phyloP scores from a whole-genome alignment of 179 eudicot genomes.

The Amaranthus tricolor region DNA sequence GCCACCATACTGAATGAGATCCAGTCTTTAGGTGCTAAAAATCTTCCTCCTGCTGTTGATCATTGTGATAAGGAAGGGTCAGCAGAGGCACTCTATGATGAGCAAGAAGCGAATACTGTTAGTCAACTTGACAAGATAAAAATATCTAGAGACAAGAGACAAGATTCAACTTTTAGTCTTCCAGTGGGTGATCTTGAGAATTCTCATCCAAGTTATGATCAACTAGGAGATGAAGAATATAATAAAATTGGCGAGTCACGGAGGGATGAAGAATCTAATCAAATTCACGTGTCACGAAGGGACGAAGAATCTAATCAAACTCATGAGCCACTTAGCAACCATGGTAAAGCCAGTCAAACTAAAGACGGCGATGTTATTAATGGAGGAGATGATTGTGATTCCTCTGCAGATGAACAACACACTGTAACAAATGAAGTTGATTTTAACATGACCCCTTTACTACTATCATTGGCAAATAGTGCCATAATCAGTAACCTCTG shows the following conservation, averaged over 20 bases:
- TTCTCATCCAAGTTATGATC: not conserved
- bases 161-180: slow-evolving; percentile 24
- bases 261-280: not conserved
- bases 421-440: slow-evolving; percentile 70
- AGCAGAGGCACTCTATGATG: slow-evolving; percentile 22
- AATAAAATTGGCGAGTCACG: not conserved
- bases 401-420: slow-evolving; percentile 72
- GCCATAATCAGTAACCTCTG: slow-evolving; percentile 60
- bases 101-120: slow-evolving; percentile 27
- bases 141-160: slow-evolving; percentile 29
- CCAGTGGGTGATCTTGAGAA: slow-evolving; percentile 28
- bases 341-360: not conserved
- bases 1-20: slow-evolving; percentile 33
- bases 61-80: slow-evolving; percentile 25
- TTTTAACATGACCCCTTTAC: slow-evolving; percentile 69
- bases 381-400: slow-evolving; percentile 55
- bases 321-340: slow-evolving; percentile 25
- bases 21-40: slow-evolving; percentile 30
- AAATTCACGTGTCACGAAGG: not conserved
- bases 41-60: slow-evolving; percentile 5
- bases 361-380: not conserved
- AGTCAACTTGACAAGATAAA: slow-evolving; percentile 33
- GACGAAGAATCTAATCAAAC: slow-evolving; percentile 22
- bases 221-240: not conserved
- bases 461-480: slow-evolving; percentile 65